phyloP scores from a whole-genome alignment of 306 rosid species.

The Ormosia semicastrata region DNA sequence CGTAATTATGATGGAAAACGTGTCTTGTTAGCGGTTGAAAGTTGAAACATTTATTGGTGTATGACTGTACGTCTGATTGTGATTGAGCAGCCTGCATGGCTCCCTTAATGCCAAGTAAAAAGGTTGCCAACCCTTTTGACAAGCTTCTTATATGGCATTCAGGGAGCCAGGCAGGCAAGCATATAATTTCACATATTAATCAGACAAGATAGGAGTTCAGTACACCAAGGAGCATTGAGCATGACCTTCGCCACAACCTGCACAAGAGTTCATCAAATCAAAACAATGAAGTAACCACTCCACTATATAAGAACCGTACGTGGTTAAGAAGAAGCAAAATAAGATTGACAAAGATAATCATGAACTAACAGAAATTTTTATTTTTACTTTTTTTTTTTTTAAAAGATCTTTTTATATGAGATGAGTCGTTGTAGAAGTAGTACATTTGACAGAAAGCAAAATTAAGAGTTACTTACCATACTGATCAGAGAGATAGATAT shows the following conservation, averaged over 20 bases:
- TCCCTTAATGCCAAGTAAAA: constrained; percentile 62
- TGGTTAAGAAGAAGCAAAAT: too few relatives aligned
- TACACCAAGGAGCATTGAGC: not conserved
- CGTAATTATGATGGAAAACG: not conserved
- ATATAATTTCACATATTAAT: not conserved
- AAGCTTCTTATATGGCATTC: constrained; percentile 62
- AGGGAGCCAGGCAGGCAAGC: constrained; percentile 84
- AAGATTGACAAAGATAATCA: not conserved
- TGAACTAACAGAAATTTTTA: too few relatives aligned
- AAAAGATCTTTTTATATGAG: not conserved
- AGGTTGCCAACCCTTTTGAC: constrained; percentile 34
- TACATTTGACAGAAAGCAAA: not conserved
- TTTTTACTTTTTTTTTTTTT: too few relatives aligned
- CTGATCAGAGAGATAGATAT: not conserved
- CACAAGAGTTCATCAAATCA: not conserved
- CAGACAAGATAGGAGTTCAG: not conserved
- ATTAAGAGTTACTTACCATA: not conserved
- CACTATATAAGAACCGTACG: too few relatives aligned
- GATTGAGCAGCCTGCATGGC: constrained; percentile 47
- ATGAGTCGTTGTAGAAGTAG: not conserved
- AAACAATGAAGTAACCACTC: too few relatives aligned
- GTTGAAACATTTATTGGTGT: not conserved
- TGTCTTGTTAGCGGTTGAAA: not conserved
- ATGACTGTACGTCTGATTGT: not conserved
- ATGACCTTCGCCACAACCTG: not conserved